phyloP scores from a whole-genome alignment of 441 rosid genomes.

The Pelargonium australe region DNA sequence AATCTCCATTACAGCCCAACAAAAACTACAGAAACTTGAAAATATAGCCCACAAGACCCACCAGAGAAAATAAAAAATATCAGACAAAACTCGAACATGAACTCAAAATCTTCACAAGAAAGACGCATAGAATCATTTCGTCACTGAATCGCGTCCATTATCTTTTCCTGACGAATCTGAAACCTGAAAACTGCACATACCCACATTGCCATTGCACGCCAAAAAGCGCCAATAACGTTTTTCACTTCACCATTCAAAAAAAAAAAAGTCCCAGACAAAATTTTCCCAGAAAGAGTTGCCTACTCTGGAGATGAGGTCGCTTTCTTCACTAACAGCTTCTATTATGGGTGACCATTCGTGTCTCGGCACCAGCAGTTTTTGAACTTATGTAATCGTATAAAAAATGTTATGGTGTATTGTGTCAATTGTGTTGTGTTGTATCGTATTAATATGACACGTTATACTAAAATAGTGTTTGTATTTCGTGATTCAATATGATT shows the following conservation, averaged over 20 bases:
- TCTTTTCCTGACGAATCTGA: conserved; percentile 20
- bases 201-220: background rate
- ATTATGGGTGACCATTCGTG: conserved; percentile 1
- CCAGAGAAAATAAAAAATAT: background rate
- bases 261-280: conserved; percentile 10
- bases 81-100: conserved; percentile 1
- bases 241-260: conserved; percentile 9
- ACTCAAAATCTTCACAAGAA: conserved; percentile 42
- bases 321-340: conserved; percentile 10
- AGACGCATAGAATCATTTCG: conserved; percentile 40
- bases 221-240: conserved; percentile 6
- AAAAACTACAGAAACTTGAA: too few relatives aligned
- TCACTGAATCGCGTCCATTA: conserved; percentile 30
- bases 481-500: too few relatives aligned
- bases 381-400: too few relatives aligned
- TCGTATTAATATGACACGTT: too few relatives aligned
- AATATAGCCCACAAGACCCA: too few relatives aligned
- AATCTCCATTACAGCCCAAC: too few relatives aligned
- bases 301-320: background rate
- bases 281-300: conserved; percentile 9
- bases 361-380: background rate
- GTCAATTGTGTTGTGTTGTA: too few relatives aligned
- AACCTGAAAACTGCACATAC: conserved; percentile 13
- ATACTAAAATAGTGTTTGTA: too few relatives aligned
- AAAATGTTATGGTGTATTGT: too few relatives aligned